Conservation (phyloP, 768 basidiomycete genomes). For the Austroboletus festivus region DNA sequence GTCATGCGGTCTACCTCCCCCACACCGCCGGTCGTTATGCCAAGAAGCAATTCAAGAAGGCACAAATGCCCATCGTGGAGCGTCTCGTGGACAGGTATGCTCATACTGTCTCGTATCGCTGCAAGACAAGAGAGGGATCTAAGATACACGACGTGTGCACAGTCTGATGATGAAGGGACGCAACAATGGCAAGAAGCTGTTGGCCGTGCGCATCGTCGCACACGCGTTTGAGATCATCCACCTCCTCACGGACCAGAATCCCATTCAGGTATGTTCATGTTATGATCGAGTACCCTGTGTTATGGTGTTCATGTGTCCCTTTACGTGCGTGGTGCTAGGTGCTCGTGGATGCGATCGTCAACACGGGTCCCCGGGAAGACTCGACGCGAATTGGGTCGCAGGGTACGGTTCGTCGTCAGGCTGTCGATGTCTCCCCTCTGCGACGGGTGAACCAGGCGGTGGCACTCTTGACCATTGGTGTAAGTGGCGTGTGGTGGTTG, state of each 20-base stretch:
- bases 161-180: slow-evolving; percentile 99
- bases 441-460: slow-evolving; percentile 98
- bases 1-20: slow-evolving; percentile 94
- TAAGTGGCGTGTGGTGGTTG: slow-evolving; percentile 45
- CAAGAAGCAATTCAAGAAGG: slow-evolving; percentile 99
- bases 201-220: slow-evolving; percentile 98
- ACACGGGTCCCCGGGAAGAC: slow-evolving; percentile 99
- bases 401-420: slow-evolving; percentile 99
- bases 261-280: slow-evolving; percentile 76
- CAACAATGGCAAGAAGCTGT: slow-evolving; percentile 99
- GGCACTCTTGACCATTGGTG: slow-evolving; percentile 91
- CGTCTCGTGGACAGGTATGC: slow-evolving; percentile 93
- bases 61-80: slow-evolving; percentile 99
- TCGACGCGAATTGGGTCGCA: slow-evolving; percentile 99
- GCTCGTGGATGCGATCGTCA: slow-evolving; percentile 97
- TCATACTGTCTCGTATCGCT: neutral
- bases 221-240: slow-evolving; percentile 99
- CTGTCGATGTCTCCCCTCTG: slow-evolving; percentile 98
- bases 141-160: neutral
- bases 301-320: neutral
- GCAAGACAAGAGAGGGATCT: slow-evolving; percentile 1
- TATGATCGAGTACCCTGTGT: neutral
- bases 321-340: slow-evolving; percentile 53
- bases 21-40: slow-evolving; percentile 99
- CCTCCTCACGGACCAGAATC: slow-evolving; percentile 99